These are phyloP conservation scores for Salix dunnii DNA, from an alignment of 345 rosid genomes.

Conservation along the genomic window DNA sequence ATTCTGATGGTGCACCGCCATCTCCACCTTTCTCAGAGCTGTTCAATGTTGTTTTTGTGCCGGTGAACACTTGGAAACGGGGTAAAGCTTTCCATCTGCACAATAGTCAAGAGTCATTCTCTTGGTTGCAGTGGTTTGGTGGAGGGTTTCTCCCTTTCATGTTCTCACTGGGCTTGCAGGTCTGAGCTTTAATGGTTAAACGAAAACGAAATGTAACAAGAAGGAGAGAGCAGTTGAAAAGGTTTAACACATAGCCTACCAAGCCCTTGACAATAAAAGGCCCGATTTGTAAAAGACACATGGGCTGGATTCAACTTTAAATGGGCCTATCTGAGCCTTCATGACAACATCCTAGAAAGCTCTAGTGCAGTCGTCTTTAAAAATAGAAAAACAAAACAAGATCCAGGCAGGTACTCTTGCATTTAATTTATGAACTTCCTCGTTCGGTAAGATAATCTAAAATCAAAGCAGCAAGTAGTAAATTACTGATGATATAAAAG, in stretches of 20 bases:
- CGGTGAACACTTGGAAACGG: conserved; percentile 25
- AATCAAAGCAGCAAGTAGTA: neutral
- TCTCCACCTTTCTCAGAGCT: conserved; percentile 12
- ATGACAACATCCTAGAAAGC: too few relatives aligned
- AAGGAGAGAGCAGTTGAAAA: neutral
- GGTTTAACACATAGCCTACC: too few relatives aligned
- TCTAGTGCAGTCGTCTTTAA: too few relatives aligned
- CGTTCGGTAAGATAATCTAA: too few relatives aligned
- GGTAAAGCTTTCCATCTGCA: conserved; percentile 13
- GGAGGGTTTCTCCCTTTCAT: conserved; percentile 1
- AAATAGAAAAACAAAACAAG: too few relatives aligned
- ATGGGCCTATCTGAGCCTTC: too few relatives aligned
- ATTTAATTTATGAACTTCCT: too few relatives aligned
- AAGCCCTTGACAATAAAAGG: too few relatives aligned
- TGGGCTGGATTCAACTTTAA: too few relatives aligned
- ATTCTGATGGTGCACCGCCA: conserved; percentile 11
- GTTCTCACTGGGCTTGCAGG: neutral
- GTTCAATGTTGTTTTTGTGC: conserved; percentile 17
- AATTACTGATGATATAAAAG: neutral
- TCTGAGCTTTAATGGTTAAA: neutral
- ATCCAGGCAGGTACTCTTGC: too few relatives aligned
- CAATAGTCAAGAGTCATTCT: conserved; percentile 12
- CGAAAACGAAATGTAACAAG: neutral
- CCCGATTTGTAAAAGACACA: too few relatives aligned
- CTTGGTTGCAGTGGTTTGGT: neutral